phyloP scores from a whole-genome alignment of 371 early-diverging fungal species.

The Aphelidium insulamus region DNA sequence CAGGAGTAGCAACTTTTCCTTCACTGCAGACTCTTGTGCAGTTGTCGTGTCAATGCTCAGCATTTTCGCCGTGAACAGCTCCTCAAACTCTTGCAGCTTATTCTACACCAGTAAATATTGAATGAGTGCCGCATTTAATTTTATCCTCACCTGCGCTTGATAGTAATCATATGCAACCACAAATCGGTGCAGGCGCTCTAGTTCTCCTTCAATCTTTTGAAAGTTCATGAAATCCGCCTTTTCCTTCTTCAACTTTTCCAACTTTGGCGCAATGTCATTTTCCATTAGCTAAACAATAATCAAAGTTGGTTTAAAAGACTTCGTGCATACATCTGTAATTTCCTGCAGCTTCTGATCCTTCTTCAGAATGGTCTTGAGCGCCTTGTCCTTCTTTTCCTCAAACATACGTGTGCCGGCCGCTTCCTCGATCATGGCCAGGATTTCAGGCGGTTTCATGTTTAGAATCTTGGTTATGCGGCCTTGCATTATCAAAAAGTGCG shows the following conservation, averaged over 20 bases:
- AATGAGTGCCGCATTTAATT: neutral
- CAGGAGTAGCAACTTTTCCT: no score
- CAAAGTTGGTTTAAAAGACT: neutral
- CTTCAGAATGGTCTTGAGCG: conserved; percentile 73
- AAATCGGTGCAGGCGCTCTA: conserved; percentile 51
- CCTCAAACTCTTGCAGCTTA: neutral
- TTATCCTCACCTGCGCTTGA: conserved; percentile 5
- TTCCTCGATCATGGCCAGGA: conserved; percentile 94
- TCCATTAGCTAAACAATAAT: conserved; percentile 29
- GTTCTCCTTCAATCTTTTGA: conserved; percentile 72
- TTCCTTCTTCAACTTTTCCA: conserved; percentile 69
- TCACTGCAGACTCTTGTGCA: no score
- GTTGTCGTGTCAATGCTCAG: no score
- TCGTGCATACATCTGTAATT: conserved; percentile 34
- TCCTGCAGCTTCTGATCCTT: conserved; percentile 91
- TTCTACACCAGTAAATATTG: neutral
- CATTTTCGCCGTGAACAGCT: conserved; percentile 4
- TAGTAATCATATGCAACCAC: conserved; percentile 66
- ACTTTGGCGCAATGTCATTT: conserved; percentile 83
- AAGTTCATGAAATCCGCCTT: conserved; percentile 77
- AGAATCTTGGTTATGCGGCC: conserved; percentile 96
- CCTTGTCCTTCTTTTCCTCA: conserved; percentile 91
- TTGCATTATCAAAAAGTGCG: conserved; percentile 97
- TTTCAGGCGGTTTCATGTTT: conserved; percentile 95
- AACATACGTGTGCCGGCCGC: conserved; percentile 97